Conservation (phyloP, 768 basidiomycete genomes). For the Serendipita sp. region DNA sequence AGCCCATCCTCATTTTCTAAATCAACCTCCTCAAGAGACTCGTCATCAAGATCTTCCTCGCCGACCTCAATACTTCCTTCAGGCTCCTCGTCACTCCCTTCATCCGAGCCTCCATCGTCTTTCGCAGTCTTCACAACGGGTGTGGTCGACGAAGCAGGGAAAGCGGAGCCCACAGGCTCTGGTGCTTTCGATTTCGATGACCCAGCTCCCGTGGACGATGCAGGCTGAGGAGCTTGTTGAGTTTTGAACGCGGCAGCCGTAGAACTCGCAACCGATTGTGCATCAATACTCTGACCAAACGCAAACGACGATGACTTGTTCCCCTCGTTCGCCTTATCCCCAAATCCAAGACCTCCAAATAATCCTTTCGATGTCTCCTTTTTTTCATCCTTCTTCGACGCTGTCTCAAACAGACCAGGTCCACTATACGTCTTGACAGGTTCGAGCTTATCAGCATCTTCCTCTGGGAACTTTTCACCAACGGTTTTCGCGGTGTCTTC, state of each 20-base stretch:
- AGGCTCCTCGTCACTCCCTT: constrained; percentile 22
- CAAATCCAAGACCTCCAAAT: neutral
- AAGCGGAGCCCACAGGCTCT: neutral
- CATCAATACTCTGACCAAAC: neutral
- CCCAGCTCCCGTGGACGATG: neutral
- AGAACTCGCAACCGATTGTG: neutral
- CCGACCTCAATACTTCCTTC: constrained; percentile 18
- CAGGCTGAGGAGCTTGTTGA: neutral
- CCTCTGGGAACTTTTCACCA: constrained; percentile 10
- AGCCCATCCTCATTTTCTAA: constrained; percentile 17
- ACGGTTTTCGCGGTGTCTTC: neutral
- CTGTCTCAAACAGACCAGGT: neutral
- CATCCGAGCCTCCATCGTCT: constrained; percentile 13
- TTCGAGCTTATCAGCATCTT: constrained; percentile 8
- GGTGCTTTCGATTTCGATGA: neutral
- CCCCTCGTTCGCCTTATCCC: neutral
- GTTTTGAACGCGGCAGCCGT: neutral
- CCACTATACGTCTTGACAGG: neutral
- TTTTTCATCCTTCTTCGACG: neutral
- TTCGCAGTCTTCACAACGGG: constrained; percentile 19
- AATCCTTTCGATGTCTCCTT: neutral
- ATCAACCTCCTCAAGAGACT: neutral
- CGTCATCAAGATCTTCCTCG: neutral
- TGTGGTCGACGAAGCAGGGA: constrained; percentile 9
- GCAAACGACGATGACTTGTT: neutral